Base-by-base conservation (phyloP, 1,139 yeast species). In the Saccharomyces pastorianus region DNA sequence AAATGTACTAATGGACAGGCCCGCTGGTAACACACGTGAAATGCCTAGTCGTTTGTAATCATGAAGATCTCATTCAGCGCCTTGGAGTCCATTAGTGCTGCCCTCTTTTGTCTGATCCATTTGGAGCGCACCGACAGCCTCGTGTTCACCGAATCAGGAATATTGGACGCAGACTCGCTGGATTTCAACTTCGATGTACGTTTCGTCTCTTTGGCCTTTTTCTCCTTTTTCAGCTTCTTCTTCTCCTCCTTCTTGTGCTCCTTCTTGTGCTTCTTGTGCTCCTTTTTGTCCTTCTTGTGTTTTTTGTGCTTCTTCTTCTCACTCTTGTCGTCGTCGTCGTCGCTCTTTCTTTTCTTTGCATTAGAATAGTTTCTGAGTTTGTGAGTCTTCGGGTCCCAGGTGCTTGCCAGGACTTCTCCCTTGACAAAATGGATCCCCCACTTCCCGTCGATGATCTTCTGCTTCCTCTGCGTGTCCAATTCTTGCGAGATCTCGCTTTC, bases 11-110 rank as follows among this genome's bases (percentile, higher is more conserved):
- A 20, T 11, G 11, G 13, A 38, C 44, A 9, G 44, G 41, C 41
- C 41, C 7, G 41, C 41, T 34, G 41, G 20, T 34, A 8, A 34
- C 41, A 34, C 41, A 34, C 7, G 7, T 11, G 32, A 17, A 29
- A 29, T 11, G 32, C 27, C 53, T 56, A 76, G 58, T 73, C 78
- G 56, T 61, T 57, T 8, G 87, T 76, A 50, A 88, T 82, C 98
- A 91, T 91, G 68, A 91, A 87, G 56, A 91, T 91, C 70, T 91
- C 98, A 63, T 88, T 89, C 58, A 91, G 78, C 25, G 96, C 90
- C 67, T 88, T 84, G 13, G 86, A 79, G 68, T 91, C 97, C 84
- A 86, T 81, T 0, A 91, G 89, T 1, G 97, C 90, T 6, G 96
- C 95, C 64, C 93, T 79, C 68, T 91, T 91, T 66, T 89, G 96